These are phyloP conservation scores for Mycosphaerella sp. DNA, from an alignment of 2,329 filamentous ascomycete species.

Conservation along the genomic window DNA sequence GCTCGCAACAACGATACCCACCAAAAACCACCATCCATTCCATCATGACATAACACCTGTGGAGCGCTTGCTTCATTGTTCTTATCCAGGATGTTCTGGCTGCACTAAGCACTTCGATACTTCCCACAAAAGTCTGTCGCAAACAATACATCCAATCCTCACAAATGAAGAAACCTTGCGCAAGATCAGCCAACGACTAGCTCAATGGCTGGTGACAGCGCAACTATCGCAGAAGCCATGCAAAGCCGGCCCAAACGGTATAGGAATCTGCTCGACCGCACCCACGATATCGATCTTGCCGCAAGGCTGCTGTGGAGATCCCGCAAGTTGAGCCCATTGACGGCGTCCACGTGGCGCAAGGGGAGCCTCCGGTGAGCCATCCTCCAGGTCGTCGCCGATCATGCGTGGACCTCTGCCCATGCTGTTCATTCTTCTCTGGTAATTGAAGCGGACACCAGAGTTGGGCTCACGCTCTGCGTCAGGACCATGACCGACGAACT, in stretches of 20 bases:
- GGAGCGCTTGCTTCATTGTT: neutral
- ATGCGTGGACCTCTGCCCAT: conserved; percentile 16
- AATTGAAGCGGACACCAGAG: conserved; percentile 23
- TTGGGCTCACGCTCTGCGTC: conserved; percentile 30
- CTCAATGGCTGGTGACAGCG: conserved; percentile 2
- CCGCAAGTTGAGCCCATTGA: conserved; percentile 26
- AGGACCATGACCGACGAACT: conserved; percentile 31
- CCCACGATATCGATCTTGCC: conserved; percentile 20
- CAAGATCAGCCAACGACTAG: neutral
- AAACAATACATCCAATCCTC: neutral
- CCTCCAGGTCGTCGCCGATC: conserved; percentile 10
- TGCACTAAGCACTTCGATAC: neutral
- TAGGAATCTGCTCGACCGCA: conserved; percentile 22
- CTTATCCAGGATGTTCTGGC: neutral
- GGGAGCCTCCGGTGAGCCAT: conserved; percentile 18
- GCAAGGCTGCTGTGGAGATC: conserved; percentile 19
- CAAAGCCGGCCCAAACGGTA: neutral
- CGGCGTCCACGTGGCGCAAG: conserved; percentile 24
- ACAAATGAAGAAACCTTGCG: neutral
- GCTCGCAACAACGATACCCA: neutral
- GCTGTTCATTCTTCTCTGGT: conserved; percentile 4
- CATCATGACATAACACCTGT: neutral
- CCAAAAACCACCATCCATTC: neutral
- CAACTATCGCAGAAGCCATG: conserved; percentile 10
- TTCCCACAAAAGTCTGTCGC: neutral